Evolutionary conservation across 768 basidiomycete species (phyloP), one percentile per base, ranked within the genome.

Genomic region (Phaeotremella skinneri): DNA sequence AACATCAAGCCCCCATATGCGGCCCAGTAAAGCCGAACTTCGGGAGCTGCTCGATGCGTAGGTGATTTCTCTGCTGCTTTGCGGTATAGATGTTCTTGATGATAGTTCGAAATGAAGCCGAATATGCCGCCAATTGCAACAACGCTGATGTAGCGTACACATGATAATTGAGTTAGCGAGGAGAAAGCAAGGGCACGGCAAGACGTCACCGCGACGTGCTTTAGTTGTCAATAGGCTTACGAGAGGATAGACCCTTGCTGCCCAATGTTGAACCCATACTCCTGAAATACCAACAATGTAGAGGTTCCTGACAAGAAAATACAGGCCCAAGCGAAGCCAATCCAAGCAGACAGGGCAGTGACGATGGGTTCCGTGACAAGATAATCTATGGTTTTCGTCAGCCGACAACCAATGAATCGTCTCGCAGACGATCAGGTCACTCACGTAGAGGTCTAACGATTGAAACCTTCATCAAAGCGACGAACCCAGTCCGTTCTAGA

Each of bases 331-430:
- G 67, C 66, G 51, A 76, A 73, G 1, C 69, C 75, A 17, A 76
- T 72, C 75, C 75, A 76, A 11, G 64, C 23, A 1, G 68, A 67
- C 27, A 76, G 41, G 7, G 71, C 73, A 5, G 65, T 53, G 1
- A 76, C 75, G 47, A 76, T 76, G 1, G 75, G 75, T 51, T 76
- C 75, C 3, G 73, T 74, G 39, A 62, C 34, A 3, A 75, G 70
- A 49, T 56, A 69, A 39, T 59, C 70, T 72, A 34, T 11, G 16
- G 32, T 47, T 37, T 25, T 32, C 14, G 17, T 31, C 4, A 20
- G 27, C 4, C 16, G 16, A 42, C 31, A 17, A 34, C 5, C 2
- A 50, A 2, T 3, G 16, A 2, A 37, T 39, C 20, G 26, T 37
- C 7, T 37, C 7, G 43, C 13, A 42, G n/a, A 16, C 31, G 43